phyloP scores from a whole-genome alignment of 371 early-diverging fungal species.

The Zopfochytrium polystomum region DNA sequence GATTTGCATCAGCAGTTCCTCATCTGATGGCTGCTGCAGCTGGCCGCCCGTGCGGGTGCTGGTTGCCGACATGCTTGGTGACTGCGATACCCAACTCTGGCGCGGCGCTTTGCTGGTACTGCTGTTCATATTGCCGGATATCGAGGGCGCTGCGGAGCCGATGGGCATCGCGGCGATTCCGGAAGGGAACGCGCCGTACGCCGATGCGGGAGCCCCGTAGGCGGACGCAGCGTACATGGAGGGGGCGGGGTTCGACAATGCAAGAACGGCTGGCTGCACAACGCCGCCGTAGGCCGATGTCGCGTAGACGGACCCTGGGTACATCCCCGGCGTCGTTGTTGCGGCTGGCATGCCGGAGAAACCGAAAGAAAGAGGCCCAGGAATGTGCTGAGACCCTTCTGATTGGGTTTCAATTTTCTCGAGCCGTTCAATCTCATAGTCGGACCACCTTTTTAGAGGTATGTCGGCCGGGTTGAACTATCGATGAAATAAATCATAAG shows the following conservation, averaged over 20 bases:
- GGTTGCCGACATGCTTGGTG: too few relatives aligned
- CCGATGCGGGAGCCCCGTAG: constrained; percentile 7
- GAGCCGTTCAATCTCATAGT: constrained; percentile 60
- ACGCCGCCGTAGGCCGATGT: constrained; percentile 24
- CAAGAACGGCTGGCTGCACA: too few relatives aligned
- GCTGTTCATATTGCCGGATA: constrained; percentile 8
- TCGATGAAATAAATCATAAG: too few relatives aligned
- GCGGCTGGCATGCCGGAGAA: too few relatives aligned
- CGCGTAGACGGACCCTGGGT: constrained; percentile 7
- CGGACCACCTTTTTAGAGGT: constrained; percentile 84
- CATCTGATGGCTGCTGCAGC: constrained; percentile 61
- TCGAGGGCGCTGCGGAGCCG: too few relatives aligned
- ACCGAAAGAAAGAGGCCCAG: too few relatives aligned
- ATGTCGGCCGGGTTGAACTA: constrained; percentile 85
- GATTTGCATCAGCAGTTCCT: constrained; percentile 76
- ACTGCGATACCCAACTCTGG: too few relatives aligned
- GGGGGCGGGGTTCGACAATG: too few relatives aligned
- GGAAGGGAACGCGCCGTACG: background rate
- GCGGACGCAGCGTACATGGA: constrained; percentile 21
- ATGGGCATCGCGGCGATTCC: background rate
- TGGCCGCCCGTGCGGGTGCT: too few relatives aligned
- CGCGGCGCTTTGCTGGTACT: background rate
- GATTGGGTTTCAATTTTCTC: constrained; percentile 21
- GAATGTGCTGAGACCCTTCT: constrained; percentile 24
- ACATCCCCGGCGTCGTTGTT: background rate